Conservation (phyloP, 805 yeast genomes). For the Ogataea methanolica region DNA sequence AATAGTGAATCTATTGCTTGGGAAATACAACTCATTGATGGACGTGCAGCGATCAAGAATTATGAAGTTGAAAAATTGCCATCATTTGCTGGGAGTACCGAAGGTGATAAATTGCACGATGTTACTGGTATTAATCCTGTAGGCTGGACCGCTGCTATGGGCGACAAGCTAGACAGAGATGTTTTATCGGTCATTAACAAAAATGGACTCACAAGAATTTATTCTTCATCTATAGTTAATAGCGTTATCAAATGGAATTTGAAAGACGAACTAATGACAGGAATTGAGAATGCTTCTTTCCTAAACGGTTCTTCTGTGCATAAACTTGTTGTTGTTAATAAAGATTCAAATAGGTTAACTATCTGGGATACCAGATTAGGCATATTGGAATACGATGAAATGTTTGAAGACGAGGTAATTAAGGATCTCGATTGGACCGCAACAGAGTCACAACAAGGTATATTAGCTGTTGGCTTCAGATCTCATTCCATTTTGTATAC, state of each 20-base stretch:
- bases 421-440: slow-evolving; percentile 87
- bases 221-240: slow-evolving; percentile 34
- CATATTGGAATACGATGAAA: slow-evolving; percentile 59
- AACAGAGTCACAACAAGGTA: slow-evolving; percentile 57
- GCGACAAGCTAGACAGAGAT: slow-evolving; percentile 29
- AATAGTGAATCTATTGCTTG: slow-evolving; percentile 36
- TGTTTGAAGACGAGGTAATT: slow-evolving; percentile 35
- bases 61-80: slow-evolving; percentile 32
- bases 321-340: slow-evolving; percentile 71
- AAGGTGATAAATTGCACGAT: slow-evolving; percentile 11
- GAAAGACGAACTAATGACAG: slow-evolving; percentile 49
- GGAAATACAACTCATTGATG: slow-evolving; percentile 30
- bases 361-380: slow-evolving; percentile 79
- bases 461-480: slow-evolving; percentile 75
- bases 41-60: slow-evolving; percentile 26
- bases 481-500: slow-evolving; percentile 63
- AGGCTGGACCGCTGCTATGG: slow-evolving; percentile 39
- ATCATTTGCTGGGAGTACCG: slow-evolving; percentile 29
- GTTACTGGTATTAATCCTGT: slow-evolving; percentile 64
- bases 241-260: slow-evolving; percentile 46
- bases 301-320: slow-evolving; percentile 73
- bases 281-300: slow-evolving; percentile 44
- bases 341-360: slow-evolving; percentile 43
- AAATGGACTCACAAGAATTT: slow-evolving; percentile 45
- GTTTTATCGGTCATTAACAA: slow-evolving; percentile 57